These are phyloP conservation scores for Exsudoporus frostii DNA, from an alignment of 768 basidiomycete genomes.

Conservation along the genomic window DNA sequence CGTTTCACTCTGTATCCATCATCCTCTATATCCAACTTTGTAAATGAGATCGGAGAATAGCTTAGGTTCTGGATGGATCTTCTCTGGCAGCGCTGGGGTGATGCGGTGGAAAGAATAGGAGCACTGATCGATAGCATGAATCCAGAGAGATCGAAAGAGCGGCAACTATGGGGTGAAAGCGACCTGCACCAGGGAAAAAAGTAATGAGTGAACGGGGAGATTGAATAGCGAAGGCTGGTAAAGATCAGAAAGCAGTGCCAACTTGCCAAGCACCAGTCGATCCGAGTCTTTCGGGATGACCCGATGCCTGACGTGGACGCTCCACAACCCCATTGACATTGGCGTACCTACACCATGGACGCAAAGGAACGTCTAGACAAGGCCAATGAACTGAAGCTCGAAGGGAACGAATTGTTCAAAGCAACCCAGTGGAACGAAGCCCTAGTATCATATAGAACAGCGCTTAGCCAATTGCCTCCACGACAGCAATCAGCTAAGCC, in stretches of 20 bases:
- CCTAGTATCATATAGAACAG: constrained; percentile 64
- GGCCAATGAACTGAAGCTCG: constrained; percentile 63
- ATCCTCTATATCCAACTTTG: constrained; percentile 35
- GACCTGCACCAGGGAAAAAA: constrained; percentile 51
- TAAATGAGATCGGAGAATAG: constrained; percentile 56
- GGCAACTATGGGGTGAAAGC: constrained; percentile 26
- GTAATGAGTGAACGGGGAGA: constrained; percentile 24
- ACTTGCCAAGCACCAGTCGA: neutral
- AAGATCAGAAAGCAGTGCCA: neutral
- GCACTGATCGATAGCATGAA: constrained; percentile 41
- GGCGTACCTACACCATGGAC: neutral
- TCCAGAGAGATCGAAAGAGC: constrained; percentile 14
- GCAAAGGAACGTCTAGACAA: constrained; percentile 43
- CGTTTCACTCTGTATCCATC: constrained; percentile 57
- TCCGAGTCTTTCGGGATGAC: neutral
- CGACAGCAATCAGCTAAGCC: constrained; percentile 26
- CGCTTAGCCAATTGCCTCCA: constrained; percentile 63
- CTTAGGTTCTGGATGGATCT: constrained; percentile 49
- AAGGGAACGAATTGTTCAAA: constrained; percentile 76
- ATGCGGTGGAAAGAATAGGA: constrained; percentile 63
- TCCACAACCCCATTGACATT: neutral
- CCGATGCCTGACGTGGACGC: neutral
- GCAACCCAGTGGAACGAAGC: constrained; percentile 66
- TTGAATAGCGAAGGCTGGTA: neutral
- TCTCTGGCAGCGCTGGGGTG: constrained; percentile 62